Conservation (phyloP, 352 stramenopile genomes). For the Hyaloperonospora arabidopsidis region DNA sequence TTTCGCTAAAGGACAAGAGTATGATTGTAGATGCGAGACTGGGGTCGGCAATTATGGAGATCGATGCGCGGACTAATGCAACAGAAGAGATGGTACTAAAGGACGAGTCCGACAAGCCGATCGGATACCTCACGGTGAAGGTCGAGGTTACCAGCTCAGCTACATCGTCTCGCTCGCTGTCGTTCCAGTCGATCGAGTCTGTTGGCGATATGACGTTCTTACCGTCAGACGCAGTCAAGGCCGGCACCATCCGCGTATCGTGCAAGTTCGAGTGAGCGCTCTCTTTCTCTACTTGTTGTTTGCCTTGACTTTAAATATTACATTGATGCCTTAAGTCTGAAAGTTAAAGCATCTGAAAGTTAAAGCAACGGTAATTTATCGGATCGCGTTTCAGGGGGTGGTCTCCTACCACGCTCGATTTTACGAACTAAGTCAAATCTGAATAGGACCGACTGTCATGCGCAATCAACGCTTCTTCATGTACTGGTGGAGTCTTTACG, state of each 20-base stretch:
- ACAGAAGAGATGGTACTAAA: constrained; percentile 30
- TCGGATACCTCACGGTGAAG: constrained; percentile 31
- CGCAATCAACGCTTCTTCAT: no score
- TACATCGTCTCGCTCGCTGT: constrained; percentile 32
- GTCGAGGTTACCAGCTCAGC: constrained; percentile 29
- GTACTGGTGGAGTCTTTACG: no score
- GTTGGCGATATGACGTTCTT: constrained; percentile 20
- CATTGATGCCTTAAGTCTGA: no score
- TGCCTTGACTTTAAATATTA: no score
- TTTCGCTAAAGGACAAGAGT: constrained; percentile 38
- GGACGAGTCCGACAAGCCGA: constrained; percentile 20
- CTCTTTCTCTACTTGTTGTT: no score
- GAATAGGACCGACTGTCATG: no score
- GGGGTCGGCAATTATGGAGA: constrained; percentile 23
- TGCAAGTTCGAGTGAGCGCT: constrained; percentile 39
- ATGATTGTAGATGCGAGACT: constrained; percentile 33
- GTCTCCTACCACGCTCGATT: no score
- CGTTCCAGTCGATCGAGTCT: constrained; percentile 18
- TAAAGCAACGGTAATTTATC: no score
- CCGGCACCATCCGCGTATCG: constrained; percentile 36
- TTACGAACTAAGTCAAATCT: no score
- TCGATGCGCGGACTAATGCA: constrained; percentile 24
- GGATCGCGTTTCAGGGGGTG: no score
- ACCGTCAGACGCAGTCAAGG: constrained; percentile 29
- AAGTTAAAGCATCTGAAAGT: no score